Conservation (phyloP, 768 basidiomycete genomes). For the Russula sp. region DNA sequence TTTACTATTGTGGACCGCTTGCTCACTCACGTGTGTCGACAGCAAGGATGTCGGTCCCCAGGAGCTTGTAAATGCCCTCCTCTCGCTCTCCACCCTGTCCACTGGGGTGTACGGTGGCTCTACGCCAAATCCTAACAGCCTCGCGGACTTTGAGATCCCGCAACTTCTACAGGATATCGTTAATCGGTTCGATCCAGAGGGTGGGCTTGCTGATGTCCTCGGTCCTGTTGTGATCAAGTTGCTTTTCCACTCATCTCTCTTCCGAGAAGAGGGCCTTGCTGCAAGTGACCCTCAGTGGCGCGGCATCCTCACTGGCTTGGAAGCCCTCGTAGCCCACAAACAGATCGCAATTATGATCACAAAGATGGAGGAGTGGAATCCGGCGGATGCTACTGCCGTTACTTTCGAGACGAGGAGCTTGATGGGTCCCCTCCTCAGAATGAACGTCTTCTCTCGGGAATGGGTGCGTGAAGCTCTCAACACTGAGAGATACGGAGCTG, state of each 20-base stretch:
- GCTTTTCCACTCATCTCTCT: slow-evolving; percentile 57
- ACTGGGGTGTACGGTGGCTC: slow-evolving; percentile 52
- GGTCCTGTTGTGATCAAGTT: slow-evolving; percentile 59
- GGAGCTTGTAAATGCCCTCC: slow-evolving; percentile 77
- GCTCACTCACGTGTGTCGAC: not conserved
- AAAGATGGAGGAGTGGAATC: slow-evolving; percentile 67
- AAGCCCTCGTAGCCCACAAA: slow-evolving; percentile 75
- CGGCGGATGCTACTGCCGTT: slow-evolving; percentile 46
- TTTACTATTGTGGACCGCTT: not conserved
- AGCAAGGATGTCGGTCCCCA: slow-evolving; percentile 68
- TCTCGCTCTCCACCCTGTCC: slow-evolving; percentile 63
- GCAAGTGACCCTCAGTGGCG: slow-evolving; percentile 80
- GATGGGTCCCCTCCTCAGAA: slow-evolving; percentile 75
- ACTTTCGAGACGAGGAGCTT: slow-evolving; percentile 61
- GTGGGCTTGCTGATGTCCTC: slow-evolving; percentile 74
- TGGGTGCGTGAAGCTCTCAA: slow-evolving; percentile 49
- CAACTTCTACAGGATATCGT: slow-evolving; percentile 81
- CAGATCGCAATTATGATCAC: slow-evolving; percentile 77
- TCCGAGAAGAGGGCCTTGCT: slow-evolving; percentile 58
- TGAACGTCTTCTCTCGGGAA: slow-evolving; percentile 84
- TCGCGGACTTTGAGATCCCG: slow-evolving; percentile 63
- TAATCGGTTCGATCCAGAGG: slow-evolving; percentile 69
- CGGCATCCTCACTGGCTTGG: slow-evolving; percentile 73
- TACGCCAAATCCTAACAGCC: slow-evolving; percentile 38
- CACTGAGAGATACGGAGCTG: not conserved